phyloP scores from a whole-genome alignment of 2,329 filamentous ascomycete species.

The Colletotrichum tabaci region DNA sequence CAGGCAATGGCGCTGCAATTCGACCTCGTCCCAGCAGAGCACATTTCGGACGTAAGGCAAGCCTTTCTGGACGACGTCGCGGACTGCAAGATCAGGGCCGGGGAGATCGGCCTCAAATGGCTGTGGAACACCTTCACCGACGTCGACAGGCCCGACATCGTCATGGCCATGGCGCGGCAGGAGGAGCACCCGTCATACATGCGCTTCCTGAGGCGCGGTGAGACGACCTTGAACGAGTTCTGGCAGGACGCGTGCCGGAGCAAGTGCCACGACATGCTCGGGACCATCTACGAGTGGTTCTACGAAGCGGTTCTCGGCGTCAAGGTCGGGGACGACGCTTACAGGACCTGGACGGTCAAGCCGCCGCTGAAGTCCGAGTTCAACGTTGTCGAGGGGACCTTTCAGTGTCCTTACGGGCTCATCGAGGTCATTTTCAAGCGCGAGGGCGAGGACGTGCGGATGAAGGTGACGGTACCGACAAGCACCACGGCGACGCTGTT shows the following conservation, averaged over 20 bases:
- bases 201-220: slow-evolving; percentile 61
- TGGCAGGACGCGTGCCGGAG: too few species aligned
- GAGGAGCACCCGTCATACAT: slow-evolving; percentile 64
- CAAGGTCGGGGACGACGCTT: slow-evolving; percentile 54
- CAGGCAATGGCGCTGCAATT: too few species aligned
- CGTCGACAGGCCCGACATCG: slow-evolving; percentile 56
- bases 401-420: slow-evolving; percentile 56
- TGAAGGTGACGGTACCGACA: slow-evolving; percentile 43
- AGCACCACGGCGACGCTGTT: slow-evolving; percentile 45
- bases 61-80: too few species aligned
- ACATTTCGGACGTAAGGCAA: too few species aligned
- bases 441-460: slow-evolving; percentile 34
- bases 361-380: slow-evolving; percentile 59
- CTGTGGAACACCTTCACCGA: slow-evolving; percentile 59
- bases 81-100: too few species aligned
- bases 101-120: slow-evolving; percentile 46
- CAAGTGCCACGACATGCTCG: slow-evolving; percentile 62
- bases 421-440: slow-evolving; percentile 49
- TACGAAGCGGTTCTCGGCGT: slow-evolving; percentile 58
- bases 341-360: slow-evolving; percentile 56
- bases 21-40: too few species aligned
- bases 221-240: slow-evolving; percentile 57
- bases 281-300: slow-evolving; percentile 64
- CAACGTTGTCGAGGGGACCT: slow-evolving; percentile 52
- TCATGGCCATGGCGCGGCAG: slow-evolving; percentile 60